Evolutionary conservation across 2,329 filamentous ascomycete genomes (phyloP).

Genomic region (Lecanicillium sp.): DNA sequence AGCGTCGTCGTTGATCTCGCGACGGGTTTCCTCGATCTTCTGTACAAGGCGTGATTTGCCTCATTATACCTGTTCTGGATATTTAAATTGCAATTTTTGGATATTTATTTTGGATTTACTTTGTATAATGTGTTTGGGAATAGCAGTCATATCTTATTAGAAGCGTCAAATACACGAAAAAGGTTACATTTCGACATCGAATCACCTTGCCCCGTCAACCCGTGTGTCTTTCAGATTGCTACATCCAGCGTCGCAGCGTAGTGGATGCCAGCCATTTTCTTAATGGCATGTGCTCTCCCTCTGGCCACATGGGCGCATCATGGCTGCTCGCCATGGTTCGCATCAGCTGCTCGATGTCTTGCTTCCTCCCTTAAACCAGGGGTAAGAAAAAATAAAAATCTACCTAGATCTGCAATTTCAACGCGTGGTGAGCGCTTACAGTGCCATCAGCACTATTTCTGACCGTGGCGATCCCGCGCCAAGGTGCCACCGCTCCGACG

Average conservation of each 20-base stretch:
- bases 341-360: too few species aligned
- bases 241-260: not conserved
- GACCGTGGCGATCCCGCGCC: not conserved
- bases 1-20: conserved; percentile 87
- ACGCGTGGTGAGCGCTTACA: not conserved
- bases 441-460: not conserved
- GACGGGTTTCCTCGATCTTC: conserved; percentile 81
- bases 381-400: not conserved
- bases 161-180: not conserved
- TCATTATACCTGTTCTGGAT: not conserved
- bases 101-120: not conserved
- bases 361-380: too few species aligned
- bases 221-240: too few species aligned
- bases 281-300: too few species aligned
- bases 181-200: not conserved
- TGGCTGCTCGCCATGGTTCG: too few species aligned
- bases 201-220: too few species aligned
- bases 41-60: conserved; percentile 70
- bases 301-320: too few species aligned
- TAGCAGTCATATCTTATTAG: not conserved
- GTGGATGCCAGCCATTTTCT: not conserved
- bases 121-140: conserved; percentile 4
- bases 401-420: not conserved
- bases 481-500: not conserved
- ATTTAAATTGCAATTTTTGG: not conserved